Conservation (phyloP, 2,329 filamentous ascomycete genomes). For the Aschersonia sp. region DNA sequence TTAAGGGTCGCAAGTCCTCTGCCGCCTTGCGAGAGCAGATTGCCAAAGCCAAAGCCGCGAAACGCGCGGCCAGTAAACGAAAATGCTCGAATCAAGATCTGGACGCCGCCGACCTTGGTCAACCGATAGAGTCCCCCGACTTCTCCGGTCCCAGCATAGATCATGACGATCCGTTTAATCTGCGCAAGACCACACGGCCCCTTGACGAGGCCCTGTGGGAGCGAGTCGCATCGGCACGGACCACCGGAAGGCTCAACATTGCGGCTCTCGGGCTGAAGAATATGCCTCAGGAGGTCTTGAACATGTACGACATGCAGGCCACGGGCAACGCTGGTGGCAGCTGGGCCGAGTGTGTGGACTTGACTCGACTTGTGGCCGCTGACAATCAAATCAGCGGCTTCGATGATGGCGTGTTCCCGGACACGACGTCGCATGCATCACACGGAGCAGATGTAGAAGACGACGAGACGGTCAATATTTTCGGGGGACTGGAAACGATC, state of each 20-base stretch:
- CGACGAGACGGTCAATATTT: constrained; percentile 57
- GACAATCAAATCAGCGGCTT: constrained; percentile 76
- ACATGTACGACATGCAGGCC: constrained; percentile 75
- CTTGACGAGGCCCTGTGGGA: constrained; percentile 56
- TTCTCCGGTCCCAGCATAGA: constrained; percentile 34
- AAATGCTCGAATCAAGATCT: constrained; percentile 7
- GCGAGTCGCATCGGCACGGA: constrained; percentile 57
- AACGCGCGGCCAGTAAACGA: constrained; percentile 30
- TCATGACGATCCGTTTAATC: constrained; percentile 55
- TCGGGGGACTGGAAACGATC: constrained; percentile 65
- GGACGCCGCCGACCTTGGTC: constrained; percentile 9
- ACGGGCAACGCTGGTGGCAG: constrained; percentile 47
- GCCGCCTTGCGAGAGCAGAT: constrained; percentile 77
- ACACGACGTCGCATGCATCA: constrained; percentile 35
- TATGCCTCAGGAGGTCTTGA: constrained; percentile 69
- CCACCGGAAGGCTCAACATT: constrained; percentile 75
- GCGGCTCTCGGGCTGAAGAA: constrained; percentile 66
- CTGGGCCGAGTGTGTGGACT: constrained; percentile 86
- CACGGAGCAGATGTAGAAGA: constrained; percentile 44
- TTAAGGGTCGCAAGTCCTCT: constrained; percentile 50
- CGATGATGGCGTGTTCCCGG: constrained; percentile 65
- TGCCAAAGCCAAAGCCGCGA: constrained; percentile 78
- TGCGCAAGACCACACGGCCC: constrained; percentile 39
- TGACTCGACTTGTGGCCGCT: constrained; percentile 70
- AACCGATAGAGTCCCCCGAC: constrained; percentile 28